Evolutionary conservation across 2,329 filamentous ascomycete genomes (phyloP).

Genomic region (Nigrospora osmanthi): DNA sequence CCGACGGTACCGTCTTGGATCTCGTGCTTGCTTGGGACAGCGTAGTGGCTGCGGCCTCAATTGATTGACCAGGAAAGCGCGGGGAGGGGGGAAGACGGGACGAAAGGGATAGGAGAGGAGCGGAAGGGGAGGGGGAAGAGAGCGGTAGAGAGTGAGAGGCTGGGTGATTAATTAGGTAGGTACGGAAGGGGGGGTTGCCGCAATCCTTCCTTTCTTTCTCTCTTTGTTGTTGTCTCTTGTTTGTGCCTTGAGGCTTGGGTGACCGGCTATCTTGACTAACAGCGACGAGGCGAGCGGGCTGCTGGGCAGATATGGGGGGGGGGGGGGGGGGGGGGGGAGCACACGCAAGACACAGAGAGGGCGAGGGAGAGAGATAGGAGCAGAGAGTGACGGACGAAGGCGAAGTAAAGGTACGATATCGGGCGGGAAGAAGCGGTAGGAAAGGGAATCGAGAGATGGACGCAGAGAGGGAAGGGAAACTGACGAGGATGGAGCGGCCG

Average conservation of each 20-base stretch:
- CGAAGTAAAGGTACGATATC: constrained; percentile 14
- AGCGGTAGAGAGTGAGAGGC: constrained; percentile 13
- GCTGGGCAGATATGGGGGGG: constrained; percentile 7
- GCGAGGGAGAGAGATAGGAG: constrained; percentile 17
- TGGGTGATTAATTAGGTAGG: constrained; percentile 16
- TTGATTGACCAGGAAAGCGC: background rate
- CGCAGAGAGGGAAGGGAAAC: constrained; percentile 11
- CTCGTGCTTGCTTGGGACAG: too few species aligned
- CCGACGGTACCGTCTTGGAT: too few species aligned
- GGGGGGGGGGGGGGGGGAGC: too few species aligned
- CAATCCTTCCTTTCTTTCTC: constrained; percentile 19
- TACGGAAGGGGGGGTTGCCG: constrained; percentile 13
- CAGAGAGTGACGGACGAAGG: constrained; percentile 22
- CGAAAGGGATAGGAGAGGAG: too few species aligned
- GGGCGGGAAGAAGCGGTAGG: constrained; percentile 17
- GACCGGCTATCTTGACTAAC: constrained; percentile 3
- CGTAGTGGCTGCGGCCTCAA: background rate
- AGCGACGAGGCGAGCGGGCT: constrained; percentile 12
- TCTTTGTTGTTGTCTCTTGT: constrained; percentile 11
- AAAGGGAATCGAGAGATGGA: constrained; percentile 14
- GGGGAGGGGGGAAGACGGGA: too few species aligned
- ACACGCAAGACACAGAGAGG: too few species aligned
- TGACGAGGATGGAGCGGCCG: constrained; percentile 10
- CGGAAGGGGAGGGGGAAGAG: background rate
- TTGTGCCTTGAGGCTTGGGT: background rate